Evolutionary conservation across 73 alveolate species (phyloP).

Genomic region (Paramecium tetraurelia): DNA sequence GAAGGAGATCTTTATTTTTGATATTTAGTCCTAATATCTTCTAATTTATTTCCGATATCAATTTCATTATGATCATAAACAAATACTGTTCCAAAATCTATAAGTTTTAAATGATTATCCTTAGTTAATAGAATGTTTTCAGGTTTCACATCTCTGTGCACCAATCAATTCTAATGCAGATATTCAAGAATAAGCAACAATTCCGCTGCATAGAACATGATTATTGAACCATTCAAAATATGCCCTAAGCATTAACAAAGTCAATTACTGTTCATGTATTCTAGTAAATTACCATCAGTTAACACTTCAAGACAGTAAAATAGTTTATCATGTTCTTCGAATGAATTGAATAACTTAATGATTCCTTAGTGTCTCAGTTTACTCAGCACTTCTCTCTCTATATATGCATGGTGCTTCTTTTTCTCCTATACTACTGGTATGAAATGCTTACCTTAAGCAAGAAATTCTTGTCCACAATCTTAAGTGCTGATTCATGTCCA

Average conservation of each 20-base stretch:
- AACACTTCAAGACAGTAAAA: neutral
- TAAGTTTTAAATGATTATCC: conserved; percentile 23
- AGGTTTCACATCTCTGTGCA: conserved; percentile 33
- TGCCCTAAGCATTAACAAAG: neutral
- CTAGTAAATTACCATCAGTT: conserved; percentile 14
- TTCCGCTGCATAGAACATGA: neutral
- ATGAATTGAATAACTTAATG: neutral
- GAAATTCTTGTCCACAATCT: neutral
- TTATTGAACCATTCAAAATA: neutral
- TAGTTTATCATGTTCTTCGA: neutral
- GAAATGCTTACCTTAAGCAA: neutral
- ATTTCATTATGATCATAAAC: neutral
- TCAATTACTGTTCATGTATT: neutral
- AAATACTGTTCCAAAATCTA: neutral
- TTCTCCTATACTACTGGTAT: neutral
- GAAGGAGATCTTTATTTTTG: neutral
- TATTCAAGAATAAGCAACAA: neutral
- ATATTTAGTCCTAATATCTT: neutral
- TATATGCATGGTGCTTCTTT: neutral
- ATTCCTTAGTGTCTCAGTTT: conserved; percentile 15
- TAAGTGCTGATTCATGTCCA: neutral
- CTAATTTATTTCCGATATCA: neutral
- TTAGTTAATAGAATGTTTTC: neutral
- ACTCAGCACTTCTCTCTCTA: neutral
- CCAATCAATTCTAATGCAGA: conserved; percentile 22